Base-by-base conservation (phyloP, 495 filamentous ascomycete genomes). In the Podospora appendiculata region DNA sequence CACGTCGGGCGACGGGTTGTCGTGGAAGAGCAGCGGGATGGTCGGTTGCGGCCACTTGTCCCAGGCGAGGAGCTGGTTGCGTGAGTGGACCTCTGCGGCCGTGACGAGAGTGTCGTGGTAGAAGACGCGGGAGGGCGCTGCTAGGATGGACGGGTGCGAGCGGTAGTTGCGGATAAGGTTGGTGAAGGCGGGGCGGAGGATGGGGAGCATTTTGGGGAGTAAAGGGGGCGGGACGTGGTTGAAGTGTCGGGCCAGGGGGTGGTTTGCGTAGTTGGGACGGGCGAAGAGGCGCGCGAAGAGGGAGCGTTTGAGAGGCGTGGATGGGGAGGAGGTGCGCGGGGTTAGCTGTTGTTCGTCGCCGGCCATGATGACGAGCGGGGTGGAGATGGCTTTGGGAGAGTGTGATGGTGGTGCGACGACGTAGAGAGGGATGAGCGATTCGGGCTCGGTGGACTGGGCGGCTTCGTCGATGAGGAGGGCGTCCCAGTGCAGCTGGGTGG, bases 91-190 rank as follows among this genome's bases (percentile, higher is more conserved):
- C 8, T 42, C 4, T 16, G 76, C 75, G 54, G 76, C 71, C 0
- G 77, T 68, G 9, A 76, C 66, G 3, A 82, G 65, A 0, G 77
- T 81, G 53, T 81, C 72, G 54, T 67, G 43, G 57, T 82, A 82
- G 58, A 80, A 81, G 12, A 81, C 65, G 0, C 64, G 52, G 8
- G 72, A 78, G 6, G 78, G 77, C 13, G 78, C 65, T 1, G 77
- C 73, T 17, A 82, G 60, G 54, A 82, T 81, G 42, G 79, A 70
- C 4, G 77, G 73, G 54, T 82, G 79, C 16, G 78, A 80, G 44
- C 79, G 73, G 58, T 81, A 81, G 57, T 82, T 82, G n/a, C 74
- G 66, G n/a, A 74, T 70, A 0, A 82, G 66, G 45, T 80, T 79
- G 35, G 72, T 63, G 52, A 82, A 82, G 2, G 78, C 64, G 32